These are phyloP conservation scores for Domatiomyces catenatus DNA, from an alignment of 2,329 filamentous ascomycete species.

Conservation along the genomic window DNA sequence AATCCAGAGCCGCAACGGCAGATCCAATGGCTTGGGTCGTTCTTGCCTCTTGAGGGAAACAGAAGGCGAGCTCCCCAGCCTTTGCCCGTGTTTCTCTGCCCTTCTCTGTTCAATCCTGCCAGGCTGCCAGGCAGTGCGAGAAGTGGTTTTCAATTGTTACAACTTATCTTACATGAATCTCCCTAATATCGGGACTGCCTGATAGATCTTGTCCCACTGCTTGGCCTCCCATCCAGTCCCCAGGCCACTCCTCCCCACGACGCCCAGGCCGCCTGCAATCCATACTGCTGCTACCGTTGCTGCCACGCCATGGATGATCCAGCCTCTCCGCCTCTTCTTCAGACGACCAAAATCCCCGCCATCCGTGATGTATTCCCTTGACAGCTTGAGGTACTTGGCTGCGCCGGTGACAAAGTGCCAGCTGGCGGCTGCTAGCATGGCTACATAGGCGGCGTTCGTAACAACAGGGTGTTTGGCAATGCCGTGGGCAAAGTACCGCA, in stretches of 20 bases:
- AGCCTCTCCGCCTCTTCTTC: slow-evolving; percentile 49
- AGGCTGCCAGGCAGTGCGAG: too few relatives aligned
- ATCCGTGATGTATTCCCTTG: slow-evolving; percentile 39
- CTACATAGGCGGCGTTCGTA: slow-evolving; percentile 53
- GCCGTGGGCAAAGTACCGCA: slow-evolving; percentile 72
- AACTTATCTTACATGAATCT: slow-evolving; percentile 29
- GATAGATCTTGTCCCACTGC: slow-evolving; percentile 62
- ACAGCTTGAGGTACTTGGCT: slow-evolving; percentile 61
- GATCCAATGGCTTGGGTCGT: too few relatives aligned
- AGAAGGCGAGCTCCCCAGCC: too few relatives aligned
- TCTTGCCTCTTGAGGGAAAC: too few relatives aligned
- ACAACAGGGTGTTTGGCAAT: slow-evolving; percentile 56
- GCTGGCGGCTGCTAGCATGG: slow-evolving; percentile 50
- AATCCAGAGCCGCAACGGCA: too few relatives aligned
- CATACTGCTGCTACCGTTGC: slow-evolving; percentile 49
- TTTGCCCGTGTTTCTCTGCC: too few relatives aligned
- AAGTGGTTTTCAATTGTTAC: too few relatives aligned
- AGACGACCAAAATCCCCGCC: slow-evolving; percentile 25
- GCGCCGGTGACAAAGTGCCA: slow-evolving; percentile 74
- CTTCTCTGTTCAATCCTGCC: too few relatives aligned
- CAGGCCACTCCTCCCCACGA: slow-evolving; percentile 57
- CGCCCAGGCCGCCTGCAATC: slow-evolving; percentile 64
- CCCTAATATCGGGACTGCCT: slow-evolving; percentile 41
- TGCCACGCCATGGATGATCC: slow-evolving; percentile 52
- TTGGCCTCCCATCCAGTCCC: slow-evolving; percentile 65